Percentiles rank a stretch among this genome's conserved stretches.
These are phyloP conservation scores for Penicillium freii DNA, from an alignment of 2,329 filamentous ascomycete species.

Conservation along the genomic window DNA sequence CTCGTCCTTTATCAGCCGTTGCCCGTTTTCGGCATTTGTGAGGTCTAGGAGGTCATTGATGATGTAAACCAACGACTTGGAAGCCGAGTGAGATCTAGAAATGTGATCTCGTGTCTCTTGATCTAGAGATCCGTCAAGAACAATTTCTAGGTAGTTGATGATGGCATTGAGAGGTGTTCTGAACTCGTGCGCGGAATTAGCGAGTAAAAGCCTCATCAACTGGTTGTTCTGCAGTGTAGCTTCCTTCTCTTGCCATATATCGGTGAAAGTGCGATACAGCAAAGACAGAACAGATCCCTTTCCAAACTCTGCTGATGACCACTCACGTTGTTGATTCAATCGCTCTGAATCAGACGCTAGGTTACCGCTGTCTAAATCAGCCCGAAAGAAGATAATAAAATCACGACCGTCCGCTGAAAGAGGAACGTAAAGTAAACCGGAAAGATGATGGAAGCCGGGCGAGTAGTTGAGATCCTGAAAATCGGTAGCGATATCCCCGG, in stretches of 20 bases:
- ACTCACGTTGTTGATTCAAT: constrained; percentile 66
- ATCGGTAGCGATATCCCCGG: constrained; percentile 69
- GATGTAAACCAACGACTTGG: constrained; percentile 85
- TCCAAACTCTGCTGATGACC: constrained; percentile 83
- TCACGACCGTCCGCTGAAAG: constrained; percentile 70
- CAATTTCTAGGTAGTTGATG: constrained; percentile 90
- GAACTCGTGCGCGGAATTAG: constrained; percentile 87
- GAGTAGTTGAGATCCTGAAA: constrained; percentile 78
- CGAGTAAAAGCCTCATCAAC: constrained; percentile 71
- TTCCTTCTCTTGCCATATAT: constrained; percentile 89
- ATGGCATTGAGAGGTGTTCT: constrained; percentile 89
- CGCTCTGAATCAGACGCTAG: background rate
- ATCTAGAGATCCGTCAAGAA: constrained; percentile 74
- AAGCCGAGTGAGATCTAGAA: constrained; percentile 79
- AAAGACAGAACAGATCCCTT: constrained; percentile 82
- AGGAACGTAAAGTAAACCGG: constrained; percentile 76
- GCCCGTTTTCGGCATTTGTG: constrained; percentile 81
- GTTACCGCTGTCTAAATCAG: constrained; percentile 50
- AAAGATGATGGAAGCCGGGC: constrained; percentile 72
- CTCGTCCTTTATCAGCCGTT: constrained; percentile 74
- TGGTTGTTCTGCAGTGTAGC: constrained; percentile 76
- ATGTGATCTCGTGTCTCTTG: constrained; percentile 80
- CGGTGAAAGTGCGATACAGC: constrained; percentile 83
- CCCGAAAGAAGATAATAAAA: constrained; percentile 85
- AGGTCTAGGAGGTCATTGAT: constrained; percentile 87